These are phyloP conservation scores for Fusarium robinianum DNA, from an alignment of 2,329 filamentous ascomycete genomes.

Conservation along the genomic window DNA sequence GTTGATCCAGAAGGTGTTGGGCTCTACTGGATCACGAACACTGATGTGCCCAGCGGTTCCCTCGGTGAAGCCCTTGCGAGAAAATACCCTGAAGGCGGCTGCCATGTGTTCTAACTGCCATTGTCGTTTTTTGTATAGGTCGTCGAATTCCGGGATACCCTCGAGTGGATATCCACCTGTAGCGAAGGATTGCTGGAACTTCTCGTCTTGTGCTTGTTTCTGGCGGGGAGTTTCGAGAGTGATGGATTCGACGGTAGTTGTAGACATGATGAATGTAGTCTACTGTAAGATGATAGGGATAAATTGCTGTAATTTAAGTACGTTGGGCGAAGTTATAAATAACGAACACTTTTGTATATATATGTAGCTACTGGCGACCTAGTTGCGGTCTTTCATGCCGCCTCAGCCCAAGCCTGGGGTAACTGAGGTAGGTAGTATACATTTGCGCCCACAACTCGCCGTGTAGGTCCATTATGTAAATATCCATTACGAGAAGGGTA, in stretches of 20 bases:
- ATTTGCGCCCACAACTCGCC: too few relatives aligned
- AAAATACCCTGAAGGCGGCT: conserved; percentile 51
- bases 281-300: too few relatives aligned
- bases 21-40: conserved; percentile 63
- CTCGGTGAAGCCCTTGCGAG: conserved; percentile 55
- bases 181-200: conserved; percentile 4
- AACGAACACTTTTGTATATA: too few relatives aligned
- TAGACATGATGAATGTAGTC: conserved; percentile 6
- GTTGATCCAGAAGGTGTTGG: conserved; percentile 67
- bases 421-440: too few relatives aligned
- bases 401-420: too few relatives aligned
- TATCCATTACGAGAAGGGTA: too few relatives aligned
- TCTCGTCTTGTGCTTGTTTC: background rate
- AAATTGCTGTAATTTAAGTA: too few relatives aligned
- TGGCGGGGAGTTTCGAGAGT: background rate
- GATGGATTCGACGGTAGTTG: conserved; percentile 1
- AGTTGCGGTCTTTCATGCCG: too few relatives aligned
- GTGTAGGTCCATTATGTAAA: too few relatives aligned
- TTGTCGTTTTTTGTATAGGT: conserved; percentile 45
- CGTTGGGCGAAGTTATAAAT: too few relatives aligned
- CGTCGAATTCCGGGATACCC: conserved; percentile 59
- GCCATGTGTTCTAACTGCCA: conserved; percentile 47
- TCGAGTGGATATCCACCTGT: conserved; percentile 40
- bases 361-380: too few relatives aligned
- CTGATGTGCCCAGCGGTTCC: conserved; percentile 67